Evolutionary conservation across 257 asterid genomes (phyloP).

Genomic region (Primulina eburnea): DNA sequence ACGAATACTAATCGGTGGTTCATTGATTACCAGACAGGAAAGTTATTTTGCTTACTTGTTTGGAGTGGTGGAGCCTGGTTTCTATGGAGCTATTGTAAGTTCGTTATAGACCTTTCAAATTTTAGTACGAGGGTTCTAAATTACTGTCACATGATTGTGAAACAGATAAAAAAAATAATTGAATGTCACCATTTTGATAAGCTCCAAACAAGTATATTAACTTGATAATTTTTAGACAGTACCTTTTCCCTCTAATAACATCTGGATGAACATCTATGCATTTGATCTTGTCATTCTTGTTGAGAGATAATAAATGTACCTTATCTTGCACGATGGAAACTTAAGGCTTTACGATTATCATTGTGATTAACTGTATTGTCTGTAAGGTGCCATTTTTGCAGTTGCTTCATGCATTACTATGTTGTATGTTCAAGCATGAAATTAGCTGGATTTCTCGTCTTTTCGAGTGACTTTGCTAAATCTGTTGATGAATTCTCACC

Average conservation of each 20-base stretch:
- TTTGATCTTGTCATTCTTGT: too few relatives aligned
- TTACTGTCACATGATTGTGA: constrained; percentile 4
- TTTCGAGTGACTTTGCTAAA: too few relatives aligned
- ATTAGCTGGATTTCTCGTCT: too few relatives aligned
- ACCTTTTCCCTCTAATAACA: not conserved
- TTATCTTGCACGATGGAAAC: too few relatives aligned
- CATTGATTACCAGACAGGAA: constrained; percentile 67
- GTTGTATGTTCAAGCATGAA: too few relatives aligned
- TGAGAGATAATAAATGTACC: too few relatives aligned
- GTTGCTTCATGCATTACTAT: too few relatives aligned
- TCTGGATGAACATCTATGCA: too few relatives aligned
- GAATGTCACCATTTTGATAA: constrained; percentile 3
- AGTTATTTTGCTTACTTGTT: constrained; percentile 95
- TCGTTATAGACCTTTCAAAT: constrained; percentile 3
- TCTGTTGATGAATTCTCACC: too few relatives aligned
- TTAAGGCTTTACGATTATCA: too few relatives aligned
- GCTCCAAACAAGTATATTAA: constrained; percentile 11
- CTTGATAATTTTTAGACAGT: not conserved
- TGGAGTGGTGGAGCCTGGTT: constrained; percentile 96
- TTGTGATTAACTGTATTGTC: too few relatives aligned
- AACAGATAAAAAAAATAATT: not conserved
- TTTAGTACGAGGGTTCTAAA: constrained; percentile 12
- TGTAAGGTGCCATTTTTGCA: too few relatives aligned
- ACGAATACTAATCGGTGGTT: constrained; percentile 21
- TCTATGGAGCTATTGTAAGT: constrained; percentile 95